phyloP scores from a whole-genome alignment of 1,139 yeast species.

The Debaryomyces singareniensis region DNA sequence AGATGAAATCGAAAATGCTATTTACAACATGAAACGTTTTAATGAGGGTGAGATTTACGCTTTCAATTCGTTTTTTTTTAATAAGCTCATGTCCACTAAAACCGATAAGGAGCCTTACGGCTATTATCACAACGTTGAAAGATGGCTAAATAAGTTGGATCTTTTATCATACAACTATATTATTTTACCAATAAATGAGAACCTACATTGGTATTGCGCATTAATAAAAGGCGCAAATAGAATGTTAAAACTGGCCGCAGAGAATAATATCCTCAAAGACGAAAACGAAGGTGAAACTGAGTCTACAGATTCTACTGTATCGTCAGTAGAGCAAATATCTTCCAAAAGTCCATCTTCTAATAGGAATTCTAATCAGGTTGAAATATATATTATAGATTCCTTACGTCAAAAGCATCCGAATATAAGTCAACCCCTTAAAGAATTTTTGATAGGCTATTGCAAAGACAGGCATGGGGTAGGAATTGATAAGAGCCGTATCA shows the following conservation, averaged over 20 bases:
- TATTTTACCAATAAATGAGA: constrained; percentile 77
- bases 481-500: constrained; percentile 38
- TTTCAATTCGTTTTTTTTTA: constrained; percentile 81
- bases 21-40: constrained; percentile 13
- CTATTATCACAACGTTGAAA: constrained; percentile 59
- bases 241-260: constrained; percentile 14
- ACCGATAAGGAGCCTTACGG: constrained; percentile 14
- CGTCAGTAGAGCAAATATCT: not conserved
- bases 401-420: constrained; percentile 52
- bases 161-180: constrained; percentile 56
- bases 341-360: not conserved
- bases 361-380: constrained; percentile 23
- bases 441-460: constrained; percentile 67
- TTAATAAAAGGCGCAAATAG: constrained; percentile 47
- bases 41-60: constrained; percentile 41
- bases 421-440: constrained; percentile 50
- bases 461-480: constrained; percentile 51
- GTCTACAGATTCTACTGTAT: not conserved
- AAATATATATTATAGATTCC: constrained; percentile 75
- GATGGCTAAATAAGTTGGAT: constrained; percentile 76
- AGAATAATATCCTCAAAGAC: not conserved
- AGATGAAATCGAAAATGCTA: constrained; percentile 44
- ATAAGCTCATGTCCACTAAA: constrained; percentile 43
- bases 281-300: not conserved
- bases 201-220: constrained; percentile 85